Conservation (phyloP, 345 rosid species). For the Gossypium australe region DNA sequence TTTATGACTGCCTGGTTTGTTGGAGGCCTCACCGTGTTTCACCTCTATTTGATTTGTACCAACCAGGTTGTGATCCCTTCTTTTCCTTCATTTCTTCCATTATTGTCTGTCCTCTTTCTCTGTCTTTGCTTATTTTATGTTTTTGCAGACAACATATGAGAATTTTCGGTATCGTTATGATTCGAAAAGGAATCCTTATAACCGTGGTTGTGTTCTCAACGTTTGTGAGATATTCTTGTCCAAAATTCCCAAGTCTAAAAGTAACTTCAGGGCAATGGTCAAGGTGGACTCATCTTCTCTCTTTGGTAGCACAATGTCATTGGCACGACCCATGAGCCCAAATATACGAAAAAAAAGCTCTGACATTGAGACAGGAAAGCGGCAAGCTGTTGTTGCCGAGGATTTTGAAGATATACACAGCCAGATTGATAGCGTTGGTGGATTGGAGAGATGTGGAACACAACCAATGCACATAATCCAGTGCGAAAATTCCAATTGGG, state of each 20-base stretch:
- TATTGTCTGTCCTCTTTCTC: neutral
- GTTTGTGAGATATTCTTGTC: conserved; percentile 41
- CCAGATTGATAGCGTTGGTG: conserved; percentile 47
- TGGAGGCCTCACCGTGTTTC: conserved; percentile 88
- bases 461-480: conserved; percentile 33
- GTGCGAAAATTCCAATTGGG: conserved; percentile 39
- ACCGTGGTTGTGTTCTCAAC: conserved; percentile 44
- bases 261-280: conserved; percentile 46
- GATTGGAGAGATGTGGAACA: conserved; percentile 47
- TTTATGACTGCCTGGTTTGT: conserved; percentile 76
- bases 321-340: conserved; percentile 32
- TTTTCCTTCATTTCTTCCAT: neutral
- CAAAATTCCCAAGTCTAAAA: conserved; percentile 50
- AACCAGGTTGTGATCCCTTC: conserved; percentile 56
- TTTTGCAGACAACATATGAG: conserved; percentile 82
- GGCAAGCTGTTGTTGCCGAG: conserved; percentile 53
- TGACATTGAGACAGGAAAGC: conserved; percentile 44
- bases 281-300: conserved; percentile 34
- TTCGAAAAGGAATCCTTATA: conserved; percentile 59
- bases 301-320: conserved; percentile 26
- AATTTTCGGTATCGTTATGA: conserved; percentile 72
- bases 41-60: conserved; percentile 67
- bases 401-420: conserved; percentile 54
- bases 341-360: conserved; percentile 37
- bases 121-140: conserved; percentile 1